Percentiles rank a stretch among this genome's conserved stretches.
Evolutionary conservation across 495 filamentous ascomycete species (phyloP).

Genomic region (Penicillium lividum): DNA sequence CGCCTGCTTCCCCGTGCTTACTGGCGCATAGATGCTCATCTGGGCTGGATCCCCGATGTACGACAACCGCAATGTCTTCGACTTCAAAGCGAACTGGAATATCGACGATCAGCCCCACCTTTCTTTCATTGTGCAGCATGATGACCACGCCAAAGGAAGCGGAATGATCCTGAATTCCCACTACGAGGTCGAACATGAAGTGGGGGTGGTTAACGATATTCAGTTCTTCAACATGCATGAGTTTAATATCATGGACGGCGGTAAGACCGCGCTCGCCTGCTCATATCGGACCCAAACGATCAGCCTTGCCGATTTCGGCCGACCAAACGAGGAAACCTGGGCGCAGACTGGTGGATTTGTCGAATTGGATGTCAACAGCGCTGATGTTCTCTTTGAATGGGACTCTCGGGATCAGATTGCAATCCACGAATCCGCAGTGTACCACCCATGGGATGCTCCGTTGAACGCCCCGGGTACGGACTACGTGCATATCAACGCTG

Average conservation of each 20-base stretch:
- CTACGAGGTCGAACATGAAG: slow-evolving; percentile 35
- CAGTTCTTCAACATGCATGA: slow-evolving; percentile 46
- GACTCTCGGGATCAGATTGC: slow-evolving; percentile 38
- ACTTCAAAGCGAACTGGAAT: slow-evolving; percentile 38
- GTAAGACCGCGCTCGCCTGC: slow-evolving; percentile 39
- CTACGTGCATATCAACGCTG: slow-evolving; percentile 61
- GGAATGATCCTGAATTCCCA: slow-evolving; percentile 30
- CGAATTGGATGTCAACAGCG: slow-evolving; percentile 43
- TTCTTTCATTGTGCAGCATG: slow-evolving; percentile 42
- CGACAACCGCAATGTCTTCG: slow-evolving; percentile 31
- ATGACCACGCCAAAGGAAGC: slow-evolving; percentile 19
- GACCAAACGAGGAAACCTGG: slow-evolving; percentile 28
- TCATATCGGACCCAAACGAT: slow-evolving; percentile 41
- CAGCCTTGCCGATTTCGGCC: slow-evolving; percentile 38
- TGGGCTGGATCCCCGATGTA: slow-evolving; percentile 32
- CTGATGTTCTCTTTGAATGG: slow-evolving; percentile 45
- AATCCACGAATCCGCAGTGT: slow-evolving; percentile 24
- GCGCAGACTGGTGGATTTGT: slow-evolving; percentile 36
- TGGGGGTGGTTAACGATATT: slow-evolving; percentile 31
- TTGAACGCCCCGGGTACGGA: slow-evolving; percentile 40
- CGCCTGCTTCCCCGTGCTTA: not conserved
- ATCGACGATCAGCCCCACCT: slow-evolving; percentile 36
- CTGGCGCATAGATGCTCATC: slow-evolving; percentile 29
- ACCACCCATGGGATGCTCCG: not conserved
- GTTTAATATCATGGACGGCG: slow-evolving; percentile 39